These are phyloP conservation scores for Potentilla sterilis DNA, from an alignment of 306 rosid genomes.

Conservation along the genomic window DNA sequence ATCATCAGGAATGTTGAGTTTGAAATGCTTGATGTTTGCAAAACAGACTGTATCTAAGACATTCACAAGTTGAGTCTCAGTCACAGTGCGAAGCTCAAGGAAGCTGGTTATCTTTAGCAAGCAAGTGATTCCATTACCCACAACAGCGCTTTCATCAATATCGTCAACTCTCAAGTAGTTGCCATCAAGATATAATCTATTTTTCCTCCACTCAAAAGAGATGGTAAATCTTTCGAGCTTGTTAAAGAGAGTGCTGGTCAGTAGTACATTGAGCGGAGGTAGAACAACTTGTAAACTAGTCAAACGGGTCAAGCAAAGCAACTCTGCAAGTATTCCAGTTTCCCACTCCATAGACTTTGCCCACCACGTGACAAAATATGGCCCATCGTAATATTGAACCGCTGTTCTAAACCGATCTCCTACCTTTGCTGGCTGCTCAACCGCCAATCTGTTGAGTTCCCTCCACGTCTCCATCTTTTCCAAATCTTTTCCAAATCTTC, in stretches of 20 bases:
- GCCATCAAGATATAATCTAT: neutral
- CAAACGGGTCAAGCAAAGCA: neutral
- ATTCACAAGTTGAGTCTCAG: neutral
- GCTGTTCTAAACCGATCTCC: too few species aligned
- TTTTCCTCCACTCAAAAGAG: too few species aligned
- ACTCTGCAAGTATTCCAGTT: neutral
- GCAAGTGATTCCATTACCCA: neutral
- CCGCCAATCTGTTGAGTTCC: too few species aligned
- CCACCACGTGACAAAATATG: too few species aligned
- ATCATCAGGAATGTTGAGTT: too few species aligned
- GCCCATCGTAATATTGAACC: too few species aligned
- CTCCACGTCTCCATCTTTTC: too few species aligned
- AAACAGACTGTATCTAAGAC: neutral
- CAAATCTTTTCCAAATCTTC: neutral
- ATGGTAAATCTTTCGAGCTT: neutral
- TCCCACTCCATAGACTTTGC: neutral
- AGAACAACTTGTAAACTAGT: neutral
- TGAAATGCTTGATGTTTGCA: neutral
- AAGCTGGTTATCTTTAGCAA: neutral
- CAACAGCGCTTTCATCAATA: neutral
- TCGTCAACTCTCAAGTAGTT: neutral
- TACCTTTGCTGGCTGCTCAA: too few species aligned
- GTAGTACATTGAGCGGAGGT: neutral
- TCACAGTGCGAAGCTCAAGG: too few species aligned
- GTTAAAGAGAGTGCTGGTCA: neutral